phyloP scores from a whole-genome alignment of 345 rosid species.

The Gossypium stocksii region DNA sequence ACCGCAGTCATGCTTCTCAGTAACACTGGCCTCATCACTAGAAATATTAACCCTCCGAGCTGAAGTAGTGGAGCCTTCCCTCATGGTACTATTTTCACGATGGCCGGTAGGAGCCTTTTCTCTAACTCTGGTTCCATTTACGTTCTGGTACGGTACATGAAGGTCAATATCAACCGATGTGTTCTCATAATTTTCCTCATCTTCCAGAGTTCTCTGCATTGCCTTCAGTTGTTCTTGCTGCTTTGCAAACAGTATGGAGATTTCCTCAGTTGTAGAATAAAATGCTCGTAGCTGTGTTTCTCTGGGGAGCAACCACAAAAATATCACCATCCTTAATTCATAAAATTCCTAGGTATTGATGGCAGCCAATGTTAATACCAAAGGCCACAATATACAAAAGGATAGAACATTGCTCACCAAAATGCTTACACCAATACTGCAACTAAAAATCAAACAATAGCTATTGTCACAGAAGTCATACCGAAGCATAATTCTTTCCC shows the following conservation, averaged over 20 bases:
- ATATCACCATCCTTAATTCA: constrained; percentile 3
- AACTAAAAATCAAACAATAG: constrained; percentile 10
- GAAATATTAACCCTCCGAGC: constrained; percentile 44
- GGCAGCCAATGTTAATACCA: not conserved
- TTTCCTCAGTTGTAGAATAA: constrained; percentile 94
- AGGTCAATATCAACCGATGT: constrained; percentile 64
- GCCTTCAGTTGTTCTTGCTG: constrained; percentile 97
- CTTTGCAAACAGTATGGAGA: constrained; percentile 60
- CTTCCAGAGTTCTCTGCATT: constrained; percentile 90
- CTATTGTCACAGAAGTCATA: constrained; percentile 28
- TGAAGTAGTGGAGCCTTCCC: constrained; percentile 52
- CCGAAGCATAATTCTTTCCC: constrained; percentile 99
- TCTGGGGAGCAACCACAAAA: constrained; percentile 39
- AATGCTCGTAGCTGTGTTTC: constrained; percentile 92
- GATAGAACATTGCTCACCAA: not conserved
- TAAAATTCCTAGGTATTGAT: not conserved
- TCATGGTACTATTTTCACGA: constrained; percentile 28
- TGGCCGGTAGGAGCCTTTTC: constrained; percentile 30
- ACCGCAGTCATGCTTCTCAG: constrained; percentile 86
- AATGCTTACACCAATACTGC: not conserved
- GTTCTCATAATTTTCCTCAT: constrained; percentile 82
- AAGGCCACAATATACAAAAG: not conserved
- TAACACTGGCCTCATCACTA: constrained; percentile 63
- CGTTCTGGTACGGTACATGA: constrained; percentile 30
- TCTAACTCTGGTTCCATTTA: constrained; percentile 21